These are phyloP conservation scores for Xylariaceae sp. DNA, from an alignment of 2,329 filamentous ascomycete species.

Conservation along the genomic window DNA sequence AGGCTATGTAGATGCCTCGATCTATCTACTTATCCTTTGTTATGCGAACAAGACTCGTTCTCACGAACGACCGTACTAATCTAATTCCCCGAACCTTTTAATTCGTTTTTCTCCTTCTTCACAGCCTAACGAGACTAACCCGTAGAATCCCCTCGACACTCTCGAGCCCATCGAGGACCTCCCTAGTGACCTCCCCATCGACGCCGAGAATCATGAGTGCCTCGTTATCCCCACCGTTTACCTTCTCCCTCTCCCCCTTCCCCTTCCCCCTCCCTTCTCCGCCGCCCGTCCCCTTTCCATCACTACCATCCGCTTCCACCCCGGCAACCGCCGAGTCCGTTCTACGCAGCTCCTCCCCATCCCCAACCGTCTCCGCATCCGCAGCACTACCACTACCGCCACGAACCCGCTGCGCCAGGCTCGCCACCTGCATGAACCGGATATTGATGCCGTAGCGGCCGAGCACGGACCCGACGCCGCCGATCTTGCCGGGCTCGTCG, in stretches of 20 bases:
- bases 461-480: conserved; percentile 70
- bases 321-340: conserved; percentile 28
- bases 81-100: too few species aligned
- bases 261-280: too few species aligned
- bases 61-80: too few species aligned
- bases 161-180: conserved; percentile 53
- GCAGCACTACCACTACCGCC: conserved; percentile 8
- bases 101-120: not conserved
- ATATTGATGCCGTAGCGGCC: conserved; percentile 75
- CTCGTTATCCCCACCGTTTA: conserved; percentile 55
- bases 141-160: conserved; percentile 57
- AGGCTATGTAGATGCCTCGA: too few species aligned
- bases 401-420: conserved; percentile 46
- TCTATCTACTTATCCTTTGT: too few species aligned
- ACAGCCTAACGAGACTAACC: conserved; percentile 54
- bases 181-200: conserved; percentile 63
- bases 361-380: conserved; percentile 25
- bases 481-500: conserved; percentile 82
- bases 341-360: conserved; percentile 7
- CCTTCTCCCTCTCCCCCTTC: not conserved
- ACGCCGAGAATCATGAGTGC: conserved; percentile 83
- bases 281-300: conserved; percentile 1
- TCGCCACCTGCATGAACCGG: conserved; percentile 74
- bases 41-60: too few species aligned
- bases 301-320: conserved; percentile 14